A percentile compares a stretch with the other conserved stretches of the same genome.
phyloP scores from a whole-genome alignment of 352 stramenopile species.

The Phytophthora cajani region DNA sequence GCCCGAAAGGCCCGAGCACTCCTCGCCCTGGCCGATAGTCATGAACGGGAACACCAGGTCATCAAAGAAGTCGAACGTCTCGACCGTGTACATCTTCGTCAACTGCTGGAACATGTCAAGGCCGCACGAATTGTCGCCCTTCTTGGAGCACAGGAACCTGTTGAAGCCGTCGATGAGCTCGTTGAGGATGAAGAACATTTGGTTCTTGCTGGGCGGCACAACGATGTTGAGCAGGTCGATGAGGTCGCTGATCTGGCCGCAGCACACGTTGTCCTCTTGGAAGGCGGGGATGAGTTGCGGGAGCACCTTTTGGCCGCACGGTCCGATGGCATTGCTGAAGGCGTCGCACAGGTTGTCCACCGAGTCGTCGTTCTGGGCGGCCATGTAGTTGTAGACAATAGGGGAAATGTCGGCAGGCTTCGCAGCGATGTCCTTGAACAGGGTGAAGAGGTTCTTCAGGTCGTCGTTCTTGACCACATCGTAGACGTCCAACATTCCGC shows the following conservation, averaged over 20 bases:
- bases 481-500: conserved; percentile 46
- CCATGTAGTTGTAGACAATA: conserved; percentile 59
- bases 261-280: conserved; percentile 55
- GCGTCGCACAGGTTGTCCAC: conserved; percentile 57
- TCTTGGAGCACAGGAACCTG: conserved; percentile 54
- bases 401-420: conserved; percentile 43
- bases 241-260: conserved; percentile 51
- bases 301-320: conserved; percentile 48
- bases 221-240: conserved; percentile 62
- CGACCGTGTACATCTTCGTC: conserved; percentile 48
- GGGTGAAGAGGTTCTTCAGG: conserved; percentile 29
- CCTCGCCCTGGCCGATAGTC: conserved; percentile 35
- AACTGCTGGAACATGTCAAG: conserved; percentile 53
- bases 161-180: conserved; percentile 64
- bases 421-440: conserved; percentile 46
- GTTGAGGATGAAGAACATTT: conserved; percentile 53
- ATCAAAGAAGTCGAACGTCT: conserved; percentile 53
- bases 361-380: conserved; percentile 31
- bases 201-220: conserved; percentile 43
- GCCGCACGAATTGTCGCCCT: conserved; percentile 44
- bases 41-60: conserved; percentile 61
- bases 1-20: conserved; percentile 52
- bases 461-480: conserved; percentile 41
- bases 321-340: conserved; percentile 42
- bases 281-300: conserved; percentile 40